A percentile compares a stretch with the other conserved stretches of the same genome.
These are phyloP conservation scores for Camillea tinctor DNA, from an alignment of 2,329 filamentous ascomycete genomes.

Conservation along the genomic window DNA sequence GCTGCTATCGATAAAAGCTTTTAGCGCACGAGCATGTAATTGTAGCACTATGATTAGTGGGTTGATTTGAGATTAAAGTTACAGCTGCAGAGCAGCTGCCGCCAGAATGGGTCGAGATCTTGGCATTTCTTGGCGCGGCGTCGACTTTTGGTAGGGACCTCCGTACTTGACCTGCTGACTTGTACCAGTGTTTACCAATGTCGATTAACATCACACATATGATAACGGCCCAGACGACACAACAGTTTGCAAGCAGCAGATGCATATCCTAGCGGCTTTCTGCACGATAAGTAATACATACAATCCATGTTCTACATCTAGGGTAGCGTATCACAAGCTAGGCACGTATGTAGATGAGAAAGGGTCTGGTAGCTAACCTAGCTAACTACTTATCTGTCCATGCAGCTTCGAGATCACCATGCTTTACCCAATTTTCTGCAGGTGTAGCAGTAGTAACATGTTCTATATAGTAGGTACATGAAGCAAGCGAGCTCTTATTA, in stretches of 20 bases:
- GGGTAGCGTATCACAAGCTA: neutral
- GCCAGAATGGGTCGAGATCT: too few species aligned
- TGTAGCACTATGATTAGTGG: too few species aligned
- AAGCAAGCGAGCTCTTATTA: neutral
- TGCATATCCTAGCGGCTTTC: neutral
- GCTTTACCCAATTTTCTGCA: neutral
- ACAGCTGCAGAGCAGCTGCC: too few species aligned
- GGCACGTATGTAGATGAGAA: too few species aligned
- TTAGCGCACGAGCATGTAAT: too few species aligned
- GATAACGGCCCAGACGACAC: neutral
- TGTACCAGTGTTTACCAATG: neutral
- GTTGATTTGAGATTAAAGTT: too few species aligned
- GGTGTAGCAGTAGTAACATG: neutral
- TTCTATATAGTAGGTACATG: neutral
- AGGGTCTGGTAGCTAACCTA: neutral
- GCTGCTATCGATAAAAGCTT: too few species aligned
- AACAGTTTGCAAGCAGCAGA: neutral
- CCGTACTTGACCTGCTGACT: neutral
- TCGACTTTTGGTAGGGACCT: too few species aligned
- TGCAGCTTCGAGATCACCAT: neutral
- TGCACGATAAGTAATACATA: neutral
- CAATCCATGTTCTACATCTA: neutral
- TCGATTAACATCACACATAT: neutral
- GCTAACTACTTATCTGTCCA: neutral
- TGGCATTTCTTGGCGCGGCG: too few species aligned